Percentiles rank a stretch among this genome's conserved stretches.
Conservation (phyloP, 495 filamentous ascomycete genomes). For the Gamarada debralockiae region DNA sequence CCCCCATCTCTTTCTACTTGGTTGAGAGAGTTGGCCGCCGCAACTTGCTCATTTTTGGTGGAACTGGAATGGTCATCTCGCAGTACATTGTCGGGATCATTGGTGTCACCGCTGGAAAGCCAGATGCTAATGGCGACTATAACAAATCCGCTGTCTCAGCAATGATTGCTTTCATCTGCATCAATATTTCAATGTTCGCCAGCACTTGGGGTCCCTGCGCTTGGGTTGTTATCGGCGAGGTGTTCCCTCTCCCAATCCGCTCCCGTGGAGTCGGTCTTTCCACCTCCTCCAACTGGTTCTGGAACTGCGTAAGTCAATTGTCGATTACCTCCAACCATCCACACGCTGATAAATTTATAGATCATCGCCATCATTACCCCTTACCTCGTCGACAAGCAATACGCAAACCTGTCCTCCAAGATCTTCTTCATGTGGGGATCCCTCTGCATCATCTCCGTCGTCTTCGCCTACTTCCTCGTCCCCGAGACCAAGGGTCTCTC, state of each 20-base stretch:
- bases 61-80: constrained; percentile 73
- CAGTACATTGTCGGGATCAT: constrained; percentile 83
- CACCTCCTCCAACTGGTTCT: constrained; percentile 85
- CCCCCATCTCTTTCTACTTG: constrained; percentile 75
- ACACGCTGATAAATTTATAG: neutral
- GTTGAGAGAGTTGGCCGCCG: constrained; percentile 82
- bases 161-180: constrained; percentile 67
- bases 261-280: constrained; percentile 76
- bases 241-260: constrained; percentile 81
- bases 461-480: constrained; percentile 77
- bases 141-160: constrained; percentile 53
- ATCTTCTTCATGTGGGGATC: constrained; percentile 80
- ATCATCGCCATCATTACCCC: constrained; percentile 27
- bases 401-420: constrained; percentile 60
- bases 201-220: constrained; percentile 64
- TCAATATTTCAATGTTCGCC: constrained; percentile 77
- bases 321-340: neutral
- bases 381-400: constrained; percentile 22
- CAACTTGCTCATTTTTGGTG: constrained; percentile 75
- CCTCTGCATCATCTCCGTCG: constrained; percentile 59
- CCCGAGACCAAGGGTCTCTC: constrained; percentile 85
- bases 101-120: constrained; percentile 54
- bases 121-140: constrained; percentile 8
- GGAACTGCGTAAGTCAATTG: constrained; percentile 52
- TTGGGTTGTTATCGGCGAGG: constrained; percentile 82